A percentile compares a stretch with the other conserved stretches of the same genome.
Evolutionary conservation across 2,329 filamentous ascomycete genomes (phyloP).

Genomic region (Parastagonospora nodorum): DNA sequence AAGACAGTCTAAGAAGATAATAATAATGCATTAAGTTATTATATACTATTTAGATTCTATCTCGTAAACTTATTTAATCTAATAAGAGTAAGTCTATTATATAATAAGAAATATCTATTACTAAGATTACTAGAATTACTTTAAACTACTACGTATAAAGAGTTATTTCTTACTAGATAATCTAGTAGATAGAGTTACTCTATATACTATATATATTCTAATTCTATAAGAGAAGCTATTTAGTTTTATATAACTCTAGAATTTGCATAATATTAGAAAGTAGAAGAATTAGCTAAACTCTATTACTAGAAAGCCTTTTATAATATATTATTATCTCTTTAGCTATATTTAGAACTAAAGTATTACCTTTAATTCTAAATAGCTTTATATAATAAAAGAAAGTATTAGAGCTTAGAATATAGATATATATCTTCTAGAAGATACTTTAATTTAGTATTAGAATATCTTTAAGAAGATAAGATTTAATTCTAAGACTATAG

Average conservation of each 20-base stretch:
- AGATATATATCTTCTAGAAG: too few relatives aligned
- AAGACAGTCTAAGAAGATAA: neutral
- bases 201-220: neutral
- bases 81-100: neutral
- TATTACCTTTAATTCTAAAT: too few relatives aligned
- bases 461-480: neutral
- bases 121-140: neutral
- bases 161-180: neutral
- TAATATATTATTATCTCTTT: too few relatives aligned
- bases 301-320: too few relatives aligned
- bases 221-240: neutral
- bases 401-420: neutral
- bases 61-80: neutral
- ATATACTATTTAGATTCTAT: neutral
- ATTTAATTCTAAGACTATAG: too few relatives aligned
- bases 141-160: neutral
- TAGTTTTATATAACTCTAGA: neutral
- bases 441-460: too few relatives aligned
- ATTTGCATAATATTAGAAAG: too few relatives aligned
- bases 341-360: too few relatives aligned
- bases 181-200: neutral
- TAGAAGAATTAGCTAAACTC: too few relatives aligned
- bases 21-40: too few relatives aligned
- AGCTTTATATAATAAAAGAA: neutral
- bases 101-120: neutral